Evolutionary conservation across 2,329 filamentous ascomycete species (phyloP).

Genomic region (Penicillium hordei): DNA sequence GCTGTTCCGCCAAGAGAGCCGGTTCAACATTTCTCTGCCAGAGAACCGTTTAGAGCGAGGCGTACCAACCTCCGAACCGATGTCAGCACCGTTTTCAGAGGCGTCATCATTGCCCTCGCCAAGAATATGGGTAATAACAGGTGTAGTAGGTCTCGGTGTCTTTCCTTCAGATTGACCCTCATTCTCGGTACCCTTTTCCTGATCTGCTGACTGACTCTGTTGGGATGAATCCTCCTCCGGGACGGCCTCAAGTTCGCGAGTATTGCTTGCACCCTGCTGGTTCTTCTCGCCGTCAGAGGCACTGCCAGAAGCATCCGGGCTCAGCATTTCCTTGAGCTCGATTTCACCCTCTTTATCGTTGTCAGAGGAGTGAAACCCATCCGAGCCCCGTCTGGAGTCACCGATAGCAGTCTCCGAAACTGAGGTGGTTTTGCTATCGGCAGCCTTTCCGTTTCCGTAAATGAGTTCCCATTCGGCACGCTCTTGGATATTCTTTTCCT

Average conservation of each 20-base stretch:
- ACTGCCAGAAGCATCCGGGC: constrained; percentile 19
- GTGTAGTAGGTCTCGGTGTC: constrained; percentile 3
- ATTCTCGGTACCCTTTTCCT: neutral
- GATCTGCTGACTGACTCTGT: neutral
- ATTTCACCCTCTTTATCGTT: constrained; percentile 24
- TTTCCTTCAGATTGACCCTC: neutral
- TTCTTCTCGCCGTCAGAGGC: constrained; percentile 24
- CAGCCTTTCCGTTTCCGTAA: constrained; percentile 62
- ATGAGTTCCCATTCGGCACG: constrained; percentile 69
- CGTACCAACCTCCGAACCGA: constrained; percentile 38
- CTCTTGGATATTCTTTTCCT: constrained; percentile 47
- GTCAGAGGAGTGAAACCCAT: constrained; percentile 17
- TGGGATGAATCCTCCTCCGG: constrained; percentile 12
- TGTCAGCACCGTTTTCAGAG: constrained; percentile 66
- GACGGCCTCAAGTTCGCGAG: constrained; percentile 14
- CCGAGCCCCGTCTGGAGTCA: constrained; percentile 22
- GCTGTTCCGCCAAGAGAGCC: constrained; percentile 27
- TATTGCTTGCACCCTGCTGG: neutral
- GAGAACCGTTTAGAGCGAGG: constrained; percentile 34
- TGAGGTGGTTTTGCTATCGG: constrained; percentile 34
- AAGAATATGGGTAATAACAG: constrained; percentile 18
- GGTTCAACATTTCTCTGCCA: constrained; percentile 29
- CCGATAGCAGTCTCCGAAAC: constrained; percentile 29
- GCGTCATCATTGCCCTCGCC: constrained; percentile 48
- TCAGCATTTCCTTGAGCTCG: constrained; percentile 28